phyloP scores from a whole-genome alignment of 352 stramenopile species.

The Hyaloperonospora brassicae region DNA sequence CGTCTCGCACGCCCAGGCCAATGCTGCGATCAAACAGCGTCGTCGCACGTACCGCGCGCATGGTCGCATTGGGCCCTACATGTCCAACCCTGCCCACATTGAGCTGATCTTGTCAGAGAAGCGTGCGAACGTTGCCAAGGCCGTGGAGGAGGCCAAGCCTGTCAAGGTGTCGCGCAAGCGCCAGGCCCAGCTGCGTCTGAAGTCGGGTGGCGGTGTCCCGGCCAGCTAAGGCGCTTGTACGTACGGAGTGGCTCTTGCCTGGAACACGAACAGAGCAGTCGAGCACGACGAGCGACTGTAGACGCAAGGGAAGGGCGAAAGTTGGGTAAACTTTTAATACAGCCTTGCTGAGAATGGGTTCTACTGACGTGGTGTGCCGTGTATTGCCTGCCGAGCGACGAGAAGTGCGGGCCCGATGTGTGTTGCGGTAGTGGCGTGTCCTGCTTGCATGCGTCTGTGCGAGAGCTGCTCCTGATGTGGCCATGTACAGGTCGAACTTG shows the following conservation, averaged over 20 bases:
- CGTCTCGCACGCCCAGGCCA: conserved; percentile 97
- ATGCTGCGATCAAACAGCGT: conserved; percentile 96
- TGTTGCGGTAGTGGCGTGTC: too few species aligned
- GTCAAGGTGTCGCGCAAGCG: conserved; percentile 84
- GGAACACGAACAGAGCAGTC: conserved; percentile 25
- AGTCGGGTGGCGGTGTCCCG: conserved; percentile 78
- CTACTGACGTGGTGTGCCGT: conserved; percentile 35
- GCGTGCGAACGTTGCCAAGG: conserved; percentile 89
- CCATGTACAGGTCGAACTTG: too few species aligned
- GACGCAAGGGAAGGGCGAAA: conserved; percentile 32
- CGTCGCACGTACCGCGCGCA: conserved; percentile 98
- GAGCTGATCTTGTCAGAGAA: conserved; percentile 98
- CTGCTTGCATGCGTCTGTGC: conserved; percentile 4
- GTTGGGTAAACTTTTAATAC: conserved; percentile 63
- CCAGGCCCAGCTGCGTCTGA: conserved; percentile 83
- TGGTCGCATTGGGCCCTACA: conserved; percentile 97
- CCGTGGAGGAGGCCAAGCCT: conserved; percentile 82
- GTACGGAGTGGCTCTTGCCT: conserved; percentile 21
- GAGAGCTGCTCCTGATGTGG: too few species aligned
- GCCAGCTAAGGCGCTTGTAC: conserved; percentile 59
- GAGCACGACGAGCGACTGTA: conserved; percentile 37
- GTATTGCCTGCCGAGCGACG: conserved; percentile 27
- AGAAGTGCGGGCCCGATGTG: conserved; percentile 26
- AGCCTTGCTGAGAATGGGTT: conserved; percentile 72
- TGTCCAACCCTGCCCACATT: conserved; percentile 98